Evolutionary conservation across 345 rosid species (phyloP).

Genomic region (Hibiscus mutabilis): DNA sequence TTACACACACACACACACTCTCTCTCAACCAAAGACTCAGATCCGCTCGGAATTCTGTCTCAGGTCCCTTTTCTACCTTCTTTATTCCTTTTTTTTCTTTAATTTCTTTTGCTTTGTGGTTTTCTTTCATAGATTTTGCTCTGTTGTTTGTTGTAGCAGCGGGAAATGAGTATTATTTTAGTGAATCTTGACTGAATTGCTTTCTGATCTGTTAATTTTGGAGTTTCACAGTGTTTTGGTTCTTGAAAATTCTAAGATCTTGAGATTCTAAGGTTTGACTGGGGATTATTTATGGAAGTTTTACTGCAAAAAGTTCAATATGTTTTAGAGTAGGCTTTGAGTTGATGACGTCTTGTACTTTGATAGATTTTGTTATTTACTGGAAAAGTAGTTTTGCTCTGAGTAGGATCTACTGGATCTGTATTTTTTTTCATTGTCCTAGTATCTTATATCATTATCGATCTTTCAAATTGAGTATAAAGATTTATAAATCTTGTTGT

Average conservation of each 20-base stretch:
- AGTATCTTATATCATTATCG: not conserved
- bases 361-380: not conserved
- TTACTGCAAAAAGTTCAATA: not conserved
- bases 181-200: not conserved
- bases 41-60: not conserved
- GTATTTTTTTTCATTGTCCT: not conserved
- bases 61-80: conserved; percentile 7
- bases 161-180: not conserved
- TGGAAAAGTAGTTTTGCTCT: not conserved
- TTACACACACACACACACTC: no score
- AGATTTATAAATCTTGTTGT: not conserved
- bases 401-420: conserved; percentile 2
- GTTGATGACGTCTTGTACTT: not conserved
- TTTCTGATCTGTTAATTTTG: conserved; percentile 13
- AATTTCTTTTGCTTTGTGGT: not conserved
- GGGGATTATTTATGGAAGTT: not conserved
- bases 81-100: not conserved
- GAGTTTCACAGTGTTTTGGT: not conserved
- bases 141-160: not conserved
- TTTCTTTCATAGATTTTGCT: not conserved
- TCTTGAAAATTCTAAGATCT: conserved; percentile 9
- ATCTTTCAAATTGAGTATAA: not conserved
- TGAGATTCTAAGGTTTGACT: not conserved
- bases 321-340: not conserved
- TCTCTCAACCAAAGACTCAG: not conserved